Evolutionary conservation across 2,329 filamentous ascomycete species (phyloP), one percentile per base, ranked within the genome.

Genomic region (Cladosporium sp.): DNA sequence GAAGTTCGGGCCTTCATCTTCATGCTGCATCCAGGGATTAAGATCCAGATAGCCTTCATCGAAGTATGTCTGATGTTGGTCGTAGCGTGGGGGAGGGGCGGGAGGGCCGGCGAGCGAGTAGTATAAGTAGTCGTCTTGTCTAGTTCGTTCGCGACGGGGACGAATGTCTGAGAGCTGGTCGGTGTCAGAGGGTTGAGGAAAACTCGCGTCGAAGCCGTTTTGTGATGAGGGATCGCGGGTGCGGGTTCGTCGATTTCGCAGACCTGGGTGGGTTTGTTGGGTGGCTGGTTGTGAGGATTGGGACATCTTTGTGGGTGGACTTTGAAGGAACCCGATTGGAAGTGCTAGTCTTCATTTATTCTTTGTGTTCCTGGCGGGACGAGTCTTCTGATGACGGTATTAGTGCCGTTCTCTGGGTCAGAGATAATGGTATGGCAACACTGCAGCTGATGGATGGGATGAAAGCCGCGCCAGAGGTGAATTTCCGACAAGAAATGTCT

Each of bases 11-110:
- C 65, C 54, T 11, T 61, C 55, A 15, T 65, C 54, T 28, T 62
- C 58, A 11, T 61, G 59, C 15, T 66, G 62, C 60, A 66, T 68
- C 59, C 61, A 59, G 38, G 67, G 65, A 58, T 69, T 69, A 2
- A 63, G 49, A 17, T 61, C 54, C 28, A 63, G 62, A 52, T 69
- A 69, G 36, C 64, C 67, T 51, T 67, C 64, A 9, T 63, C 62
- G 45, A 65, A 66, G 45, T 67, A 66, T 0, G 69, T 69, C 55
- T 67, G 58, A 38, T 71, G 52, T 15, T 55, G 52, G 17, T 55
- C 52, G 19, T 37, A 55, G 40, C 52, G 52, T 25, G 55, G 55
- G 8, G 55, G 55, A 3, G 55, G 43, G 3, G 55, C 55, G 1
- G 55, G 55, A 14, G 55, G 55, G 15, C 55, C 55, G 34, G 55